phyloP scores from a whole-genome alignment of 1,284 basidiomycete genomes.

The Trametes hirsuta region DNA sequence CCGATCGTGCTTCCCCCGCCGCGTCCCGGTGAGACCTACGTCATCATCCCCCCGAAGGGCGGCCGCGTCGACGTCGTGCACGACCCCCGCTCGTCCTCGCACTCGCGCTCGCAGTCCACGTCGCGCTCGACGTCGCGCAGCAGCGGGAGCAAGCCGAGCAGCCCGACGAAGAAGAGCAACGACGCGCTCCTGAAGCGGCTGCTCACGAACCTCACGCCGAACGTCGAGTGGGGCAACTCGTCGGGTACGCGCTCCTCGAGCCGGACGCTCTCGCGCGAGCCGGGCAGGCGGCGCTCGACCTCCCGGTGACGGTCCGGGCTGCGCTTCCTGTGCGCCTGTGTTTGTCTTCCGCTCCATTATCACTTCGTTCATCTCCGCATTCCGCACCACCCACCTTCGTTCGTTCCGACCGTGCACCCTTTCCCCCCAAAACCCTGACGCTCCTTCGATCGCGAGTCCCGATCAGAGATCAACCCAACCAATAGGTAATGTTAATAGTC shows the following conservation, averaged over 20 bases:
- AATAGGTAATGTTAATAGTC: constrained; percentile 23
- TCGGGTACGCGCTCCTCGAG: constrained; percentile 13
- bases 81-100: neutral
- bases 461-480: too few relatives aligned
- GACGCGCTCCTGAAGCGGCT: constrained; percentile 33
- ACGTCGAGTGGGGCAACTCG: constrained; percentile 22
- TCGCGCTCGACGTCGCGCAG: constrained; percentile 20
- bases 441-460: neutral
- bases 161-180: constrained; percentile 26
- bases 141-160: constrained; percentile 22
- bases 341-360: neutral
- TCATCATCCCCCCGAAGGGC: constrained; percentile 34
- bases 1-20: constrained; percentile 33
- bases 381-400: constrained; percentile 14
- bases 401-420: constrained; percentile 10
- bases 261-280: constrained; percentile 16
- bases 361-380: constrained; percentile 4
- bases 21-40: constrained; percentile 32
- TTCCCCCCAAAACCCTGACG: constrained; percentile 4
- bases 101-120: constrained; percentile 19
- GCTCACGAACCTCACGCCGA: constrained; percentile 27
- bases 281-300: constrained; percentile 19
- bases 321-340: neutral
- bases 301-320: constrained; percentile 22
- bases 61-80: constrained; percentile 30